Evolutionary conservation across 2,329 filamentous ascomycete species (phyloP), one percentile per base, ranked within the genome.

Genomic region (Pseudocercospora cruenta): DNA sequence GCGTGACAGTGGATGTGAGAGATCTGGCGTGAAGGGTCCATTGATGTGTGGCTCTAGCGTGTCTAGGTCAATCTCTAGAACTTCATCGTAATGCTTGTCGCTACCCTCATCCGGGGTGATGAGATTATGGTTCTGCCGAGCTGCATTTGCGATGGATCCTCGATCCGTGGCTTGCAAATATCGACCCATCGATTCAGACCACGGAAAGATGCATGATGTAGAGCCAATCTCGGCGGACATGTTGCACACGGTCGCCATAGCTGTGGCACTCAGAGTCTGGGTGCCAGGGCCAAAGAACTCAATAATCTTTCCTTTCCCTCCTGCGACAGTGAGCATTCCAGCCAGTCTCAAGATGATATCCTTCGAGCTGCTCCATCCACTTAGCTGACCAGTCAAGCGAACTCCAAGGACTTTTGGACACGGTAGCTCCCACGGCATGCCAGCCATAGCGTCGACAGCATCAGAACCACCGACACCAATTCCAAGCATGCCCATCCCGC

Each of bases 381-480:
- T 19, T 77, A 98, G 78, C 81, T 92, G 75, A 73, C 95, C 95
- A 73, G 94, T 97, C 65, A 99, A 90, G 84, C 92, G 96, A 64
- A 99, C 91, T 88, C 95, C 95, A 78, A 98, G 96, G 69, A 97
- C 85, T 84, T 97, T 97, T 69, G 95, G 95, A 67, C 94, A 94
- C 88, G 98, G 98, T 76, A 99, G 84, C 82, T 99, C 95, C 95
- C 95, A 98, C 67, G 94, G 94, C 73, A 97, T 88, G 82, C 93
- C 91, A 77, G 93, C 93, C 93, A 99, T 97, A 76, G 97, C 95
- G 82, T 99, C 95, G 76, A 98, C 95, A 66, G 95, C 95, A 83
- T 98, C 95, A 78, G 94, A 95, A 87, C 95, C 94, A 84, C 94
- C 94, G 70, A 97, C 94, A 89, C 94, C 94, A 78, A 98, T 97